Evolutionary conservation across 2,329 filamentous ascomycete species (phyloP).

Genomic region (Pleomassaria siparia): DNA sequence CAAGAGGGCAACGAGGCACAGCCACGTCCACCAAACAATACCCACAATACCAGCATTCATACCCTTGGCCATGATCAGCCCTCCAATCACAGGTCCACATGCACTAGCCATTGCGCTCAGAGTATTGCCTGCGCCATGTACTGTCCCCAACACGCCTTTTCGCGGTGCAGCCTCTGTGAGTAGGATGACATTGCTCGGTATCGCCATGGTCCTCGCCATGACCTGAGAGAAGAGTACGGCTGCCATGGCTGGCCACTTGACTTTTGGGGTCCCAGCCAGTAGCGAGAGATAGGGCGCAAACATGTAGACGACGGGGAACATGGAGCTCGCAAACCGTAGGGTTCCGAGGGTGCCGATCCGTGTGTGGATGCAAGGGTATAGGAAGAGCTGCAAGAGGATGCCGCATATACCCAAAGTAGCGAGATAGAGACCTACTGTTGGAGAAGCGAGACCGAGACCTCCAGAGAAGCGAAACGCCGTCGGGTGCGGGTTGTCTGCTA

Average conservation of each 20-base stretch:
- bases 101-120: constrained; percentile 59
- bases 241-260: constrained; percentile 45
- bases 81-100: constrained; percentile 59
- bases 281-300: constrained; percentile 45
- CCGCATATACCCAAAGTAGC: constrained; percentile 49
- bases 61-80: constrained; percentile 60
- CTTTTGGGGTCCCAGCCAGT: constrained; percentile 31
- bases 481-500: constrained; percentile 17
- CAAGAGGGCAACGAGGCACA: constrained; percentile 50
- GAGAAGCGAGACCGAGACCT: constrained; percentile 47
- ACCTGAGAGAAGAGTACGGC: constrained; percentile 45
- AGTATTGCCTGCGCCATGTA: constrained; percentile 61
- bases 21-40: constrained; percentile 58
- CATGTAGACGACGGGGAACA: constrained; percentile 48
- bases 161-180: constrained; percentile 62
- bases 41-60: constrained; percentile 59
- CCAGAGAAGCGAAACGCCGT: constrained; percentile 46
- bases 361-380: constrained; percentile 46
- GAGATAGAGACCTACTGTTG: constrained; percentile 47
- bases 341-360: constrained; percentile 42
- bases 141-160: constrained; percentile 53
- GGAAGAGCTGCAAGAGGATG: constrained; percentile 46
- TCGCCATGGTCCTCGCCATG: constrained; percentile 49
- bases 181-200: constrained; percentile 60
- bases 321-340: constrained; percentile 41